phyloP scores from a whole-genome alignment of 306 rosid species.

The Rosa rugosa region DNA sequence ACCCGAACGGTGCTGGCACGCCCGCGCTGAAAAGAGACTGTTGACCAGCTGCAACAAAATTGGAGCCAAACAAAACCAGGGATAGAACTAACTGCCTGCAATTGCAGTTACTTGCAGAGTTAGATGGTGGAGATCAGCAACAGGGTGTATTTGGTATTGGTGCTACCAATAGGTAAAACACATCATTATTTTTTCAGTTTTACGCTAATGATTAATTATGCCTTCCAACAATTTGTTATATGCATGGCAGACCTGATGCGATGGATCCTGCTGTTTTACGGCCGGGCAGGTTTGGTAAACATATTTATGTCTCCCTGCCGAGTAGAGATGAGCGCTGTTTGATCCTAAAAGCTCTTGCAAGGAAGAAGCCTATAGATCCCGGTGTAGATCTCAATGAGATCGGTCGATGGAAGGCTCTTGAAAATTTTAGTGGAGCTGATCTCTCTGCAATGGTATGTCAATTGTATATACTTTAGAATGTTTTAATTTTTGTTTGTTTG shows the following conservation, averaged over 20 bases:
- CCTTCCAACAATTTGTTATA: background rate
- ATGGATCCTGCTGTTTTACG: slow-evolving; percentile 56
- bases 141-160: no score
- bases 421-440: slow-evolving; percentile 67
- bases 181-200: no score
- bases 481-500: background rate
- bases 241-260: slow-evolving; percentile 52
- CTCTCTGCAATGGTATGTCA: slow-evolving; percentile 51
- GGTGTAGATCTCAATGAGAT: slow-evolving; percentile 42
- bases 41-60: no score
- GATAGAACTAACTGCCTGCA: no score
- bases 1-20: no score
- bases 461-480: no score
- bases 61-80: no score
- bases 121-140: no score
- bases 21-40: no score
- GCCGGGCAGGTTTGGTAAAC: slow-evolving; percentile 66
- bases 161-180: no score
- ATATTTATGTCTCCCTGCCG: slow-evolving; percentile 62
- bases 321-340: slow-evolving; percentile 42
- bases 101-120: no score
- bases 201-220: no score
- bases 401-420: slow-evolving; percentile 48
- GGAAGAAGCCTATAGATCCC: slow-evolving; percentile 45
- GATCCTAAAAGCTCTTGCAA: slow-evolving; percentile 59